These are phyloP conservation scores for Selaginella moellendorffii DNA, from an alignment of 75 land plant genomes.

Conservation along the genomic window DNA sequence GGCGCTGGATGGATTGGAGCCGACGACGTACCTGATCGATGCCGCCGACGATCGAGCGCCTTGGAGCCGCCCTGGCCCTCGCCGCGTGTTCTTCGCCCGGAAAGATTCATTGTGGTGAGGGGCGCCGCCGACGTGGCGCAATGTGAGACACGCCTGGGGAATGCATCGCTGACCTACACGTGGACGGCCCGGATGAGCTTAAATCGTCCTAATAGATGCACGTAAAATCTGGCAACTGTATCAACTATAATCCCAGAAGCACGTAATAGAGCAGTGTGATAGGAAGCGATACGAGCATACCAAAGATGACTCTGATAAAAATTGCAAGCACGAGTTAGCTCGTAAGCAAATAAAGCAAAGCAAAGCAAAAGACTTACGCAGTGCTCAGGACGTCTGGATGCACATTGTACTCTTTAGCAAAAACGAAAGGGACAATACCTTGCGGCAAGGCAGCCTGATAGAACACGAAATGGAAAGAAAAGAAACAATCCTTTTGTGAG, in stretches of 20 bases:
- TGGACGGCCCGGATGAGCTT: too few relatives aligned
- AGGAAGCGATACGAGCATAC: constrained; percentile 13
- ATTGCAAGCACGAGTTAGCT: background rate
- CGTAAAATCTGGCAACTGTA: too few relatives aligned
- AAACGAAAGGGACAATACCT: constrained; percentile 18
- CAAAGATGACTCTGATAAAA: constrained; percentile 15
- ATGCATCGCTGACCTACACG: too few relatives aligned
- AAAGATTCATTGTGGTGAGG: too few relatives aligned
- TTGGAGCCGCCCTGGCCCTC: too few relatives aligned
- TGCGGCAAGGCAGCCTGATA: constrained; percentile 22
- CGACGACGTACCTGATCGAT: too few relatives aligned
- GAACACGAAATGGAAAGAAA: background rate
- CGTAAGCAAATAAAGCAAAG: background rate
- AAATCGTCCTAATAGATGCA: too few relatives aligned
- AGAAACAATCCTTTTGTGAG: background rate
- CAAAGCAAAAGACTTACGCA: constrained; percentile 13
- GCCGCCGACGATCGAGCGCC: too few relatives aligned
- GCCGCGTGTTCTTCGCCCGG: too few relatives aligned
- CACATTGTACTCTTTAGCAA: constrained; percentile 23
- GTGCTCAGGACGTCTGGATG: constrained; percentile 15
- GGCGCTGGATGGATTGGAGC: too few relatives aligned
- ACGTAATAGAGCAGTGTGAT: constrained; percentile 16
- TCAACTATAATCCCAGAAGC: constrained; percentile 9
- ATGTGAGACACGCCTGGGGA: too few relatives aligned
- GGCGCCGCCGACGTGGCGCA: too few relatives aligned